Percentiles rank a stretch among this genome's conserved stretches.
Evolutionary conservation across 495 filamentous ascomycete genomes (phyloP).

Genomic region (Tuber umbilicatum): DNA sequence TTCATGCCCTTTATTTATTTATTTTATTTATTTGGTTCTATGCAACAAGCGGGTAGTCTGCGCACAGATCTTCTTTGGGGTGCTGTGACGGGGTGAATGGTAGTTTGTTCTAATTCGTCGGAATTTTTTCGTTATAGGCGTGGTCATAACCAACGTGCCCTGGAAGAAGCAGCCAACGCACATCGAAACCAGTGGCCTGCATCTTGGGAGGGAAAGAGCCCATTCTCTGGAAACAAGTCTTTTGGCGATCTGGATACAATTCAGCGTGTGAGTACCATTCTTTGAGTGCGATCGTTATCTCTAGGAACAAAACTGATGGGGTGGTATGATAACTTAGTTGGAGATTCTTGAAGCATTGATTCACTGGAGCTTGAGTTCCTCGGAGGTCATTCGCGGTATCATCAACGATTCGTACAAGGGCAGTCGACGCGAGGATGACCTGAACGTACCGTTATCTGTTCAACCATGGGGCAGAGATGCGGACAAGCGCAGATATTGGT

Average conservation of each 20-base stretch:
- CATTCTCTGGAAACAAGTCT: constrained; percentile 65
- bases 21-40: constrained; percentile 3
- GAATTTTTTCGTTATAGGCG: constrained; percentile 35
- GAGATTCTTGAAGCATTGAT: constrained; percentile 73
- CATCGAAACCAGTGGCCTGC: constrained; percentile 85
- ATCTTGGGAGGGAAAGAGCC: constrained; percentile 79
- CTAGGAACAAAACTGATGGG: background rate
- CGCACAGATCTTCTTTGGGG: background rate
- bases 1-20: constrained; percentile 4
- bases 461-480: constrained; percentile 92
- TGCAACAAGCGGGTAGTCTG: constrained; percentile 8
- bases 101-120: constrained; percentile 11
- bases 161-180: constrained; percentile 84
- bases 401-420: constrained; percentile 89
- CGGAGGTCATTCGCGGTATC: constrained; percentile 69
- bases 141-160: constrained; percentile 81
- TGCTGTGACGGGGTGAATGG: constrained; percentile 1
- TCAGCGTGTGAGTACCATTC: constrained; percentile 64
- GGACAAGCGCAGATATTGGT: constrained; percentile 83
- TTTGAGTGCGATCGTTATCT: background rate
- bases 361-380: constrained; percentile 84
- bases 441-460: constrained; percentile 86
- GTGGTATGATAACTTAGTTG: constrained; percentile 49
- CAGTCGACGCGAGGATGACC: constrained; percentile 78
- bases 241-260: constrained; percentile 73